Evolutionary conservation across 2,329 filamentous ascomycete genomes (phyloP), one percentile per base, ranked within the genome.

Genomic region (Knufia fluminis): DNA sequence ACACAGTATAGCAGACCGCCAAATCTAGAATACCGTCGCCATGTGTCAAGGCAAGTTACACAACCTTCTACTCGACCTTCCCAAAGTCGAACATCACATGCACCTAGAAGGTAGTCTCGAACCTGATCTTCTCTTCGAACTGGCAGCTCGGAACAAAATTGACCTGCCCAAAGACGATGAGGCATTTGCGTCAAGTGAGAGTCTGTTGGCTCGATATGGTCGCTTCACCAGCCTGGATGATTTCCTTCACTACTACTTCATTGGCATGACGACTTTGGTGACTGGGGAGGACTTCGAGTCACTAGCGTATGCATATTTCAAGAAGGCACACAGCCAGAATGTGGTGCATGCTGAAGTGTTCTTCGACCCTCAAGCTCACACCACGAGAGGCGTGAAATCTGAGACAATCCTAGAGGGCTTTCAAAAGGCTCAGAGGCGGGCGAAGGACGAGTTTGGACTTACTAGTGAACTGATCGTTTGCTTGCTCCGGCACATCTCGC

Each of bases 1-100:
- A 12, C 26, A 28, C 26, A 28, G 26, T 6, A 28, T 28, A 6
- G n/a, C n/a, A n/a, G 26, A 28, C 12, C 26, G 6, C n/a, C n/a
- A 38, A 16, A 40, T 12, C 12, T 22, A 44, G 7, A 24, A 10
- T 17, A 20, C 23, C n/a, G 16, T 16, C 17, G 16, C 7, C 16
- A 83, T 82, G 78, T 82, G 78, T 65, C 69, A 76, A 59, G 68
- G 70, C 31, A 59, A 67, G 12, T 65, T 79, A 46, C 79, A 81
- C 66, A 64, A 71, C 36, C 80, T 86, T 62, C 73, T 89, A 32
- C 66, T 69, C 46, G 74, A 74, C 26, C 75, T 90, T 24, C 85
- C 85, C 55, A 90, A 90, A 71, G 86, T 82, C 67, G 86, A 91
- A 64, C 85, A 89, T 62, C 86, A 90, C 67, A 77, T 90, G 48